A percentile compares a stretch with the other conserved stretches of the same genome.
These are phyloP conservation scores for Adenanthera pavonina DNA, from an alignment of 306 rosid genomes.

Conservation along the genomic window DNA sequence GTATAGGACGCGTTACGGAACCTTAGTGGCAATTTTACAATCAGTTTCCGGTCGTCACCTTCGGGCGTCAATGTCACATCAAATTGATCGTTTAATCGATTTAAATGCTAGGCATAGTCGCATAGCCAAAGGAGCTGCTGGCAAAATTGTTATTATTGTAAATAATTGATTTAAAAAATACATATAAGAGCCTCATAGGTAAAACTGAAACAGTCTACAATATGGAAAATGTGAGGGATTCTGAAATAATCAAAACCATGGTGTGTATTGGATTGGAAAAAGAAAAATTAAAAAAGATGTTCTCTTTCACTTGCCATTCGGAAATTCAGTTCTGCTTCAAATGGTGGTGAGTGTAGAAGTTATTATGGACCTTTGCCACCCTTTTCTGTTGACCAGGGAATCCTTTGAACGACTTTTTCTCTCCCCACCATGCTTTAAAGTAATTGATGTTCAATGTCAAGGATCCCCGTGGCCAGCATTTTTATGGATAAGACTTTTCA, in stretches of 20 bases:
- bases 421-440: conserved; percentile 27
- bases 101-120: conserved; percentile 15
- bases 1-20: not conserved
- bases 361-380: conserved; percentile 32
- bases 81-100: not conserved
- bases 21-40: conserved; percentile 3
- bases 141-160: conserved; percentile 57
- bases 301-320: conserved; percentile 35
- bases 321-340: conserved; percentile 33
- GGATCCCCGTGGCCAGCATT: not conserved
- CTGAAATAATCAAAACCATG: conserved; percentile 51
- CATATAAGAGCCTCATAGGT: conserved; percentile 52
- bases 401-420: conserved; percentile 16
- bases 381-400: conserved; percentile 31
- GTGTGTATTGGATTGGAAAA: conserved; percentile 44
- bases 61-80: not conserved
- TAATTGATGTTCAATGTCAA: conserved; percentile 36
- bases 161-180: conserved; percentile 54
- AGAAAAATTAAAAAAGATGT: conserved; percentile 31
- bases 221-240: conserved; percentile 56
- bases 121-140: conserved; percentile 35
- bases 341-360: conserved; percentile 28
- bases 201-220: conserved; percentile 54
- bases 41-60: not conserved
- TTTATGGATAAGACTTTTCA: conserved; percentile 1